Base-by-base conservation (phyloP, 2,329 filamentous ascomycete species). In the Talaromyces sp. region DNA sequence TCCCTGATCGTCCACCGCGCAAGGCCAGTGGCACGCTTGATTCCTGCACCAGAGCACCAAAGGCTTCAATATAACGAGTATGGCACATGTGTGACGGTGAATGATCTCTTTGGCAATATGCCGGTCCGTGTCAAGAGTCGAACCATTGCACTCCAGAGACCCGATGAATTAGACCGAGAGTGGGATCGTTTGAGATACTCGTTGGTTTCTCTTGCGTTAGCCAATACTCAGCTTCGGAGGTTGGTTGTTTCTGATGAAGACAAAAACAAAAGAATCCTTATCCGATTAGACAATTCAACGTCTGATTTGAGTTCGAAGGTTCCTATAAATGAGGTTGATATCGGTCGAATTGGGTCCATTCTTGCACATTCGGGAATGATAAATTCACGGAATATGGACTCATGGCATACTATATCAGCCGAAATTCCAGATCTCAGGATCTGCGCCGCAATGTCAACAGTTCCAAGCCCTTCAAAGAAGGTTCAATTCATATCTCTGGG, bases 91-190 rank as follows among this genome's bases (percentile, higher is more conserved):
- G 85, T 93, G 2, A 81, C 81, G 0, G 87, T 96, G 5, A 84
- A 86, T 51, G 87, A 96, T 68, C 77, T 97, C 1, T 97, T 97
- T 72, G 91, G 92, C 0, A 88, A 86, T 53, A 90, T 97, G 84
- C 91, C 93, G 0, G 93, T 97, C 11, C 86, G 93, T 13, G 87
- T 95, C 22, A 96, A 94, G 68, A 89, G 91, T 62, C 83, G 91
- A 57, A 83, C 83, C 0, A 61, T 85, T 3, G 73, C 77, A 58
- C 69, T 79, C 35, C 76, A 84, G 63, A 79, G 77, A 60, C 60
- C 78, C 10, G 66, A 77, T 20, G 76, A 86, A 43, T 71, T 81
- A 3, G 79, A 81, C 17, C 87, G 81, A 58, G 81, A 88, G 47
- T 93, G 89, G 85, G 81, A 85, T 24, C 71, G 71, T 1, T 72